Evolutionary conservation across 2,329 filamentous ascomycete species (phyloP), one percentile per base, ranked within the genome.

Genomic region (Xylariaceae sp.): DNA sequence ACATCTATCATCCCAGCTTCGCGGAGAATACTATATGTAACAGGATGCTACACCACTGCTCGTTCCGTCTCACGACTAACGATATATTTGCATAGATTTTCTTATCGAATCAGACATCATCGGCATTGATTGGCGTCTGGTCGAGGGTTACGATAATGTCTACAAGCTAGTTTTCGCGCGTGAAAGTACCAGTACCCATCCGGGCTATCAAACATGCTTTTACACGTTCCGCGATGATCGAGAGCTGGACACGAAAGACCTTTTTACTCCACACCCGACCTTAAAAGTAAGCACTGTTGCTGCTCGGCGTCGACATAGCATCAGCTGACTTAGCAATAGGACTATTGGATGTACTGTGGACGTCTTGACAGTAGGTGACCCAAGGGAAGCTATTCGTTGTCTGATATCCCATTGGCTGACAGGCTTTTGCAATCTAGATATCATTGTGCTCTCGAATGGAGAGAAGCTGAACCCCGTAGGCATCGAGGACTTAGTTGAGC

Each of bases 381-480:
- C 22, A 27, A 27, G 7, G 22, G 22, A 27, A 4, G 7, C 22
- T 27, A 27, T 7, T 27, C 22, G 22, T 7, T 27, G 22, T 27
- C 22, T 27, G 4, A 67, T 32, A 54, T 63, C 51, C 70, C 62
- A 62, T 44, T 58, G 4, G 61, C 63, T 32, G 45, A 56, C 18
- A 62, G 62, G 1, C 57, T 64, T 1, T 53, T 17, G 11, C 15
- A 9, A 51, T 1, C 71, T 73, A 54, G 68, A 72, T 45, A 58
- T 76, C 40, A 68, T 75, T 18, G 71, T 76, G n/a, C 67, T 77
- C 12, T 69, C 66, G 3, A 75, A 72, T 39, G 73, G 73, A 10
- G 71, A 75, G 59, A 76, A 76, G 58, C 60, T 76, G 19, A 77
- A 77, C 51, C 71, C 71, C 1, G 58, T 70, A 5, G 63, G 58